A percentile compares a stretch with the other conserved stretches of the same genome.
These are phyloP conservation scores for Scleroderma citrinum DNA, from an alignment of 768 basidiomycete species.

Conservation along the genomic window DNA sequence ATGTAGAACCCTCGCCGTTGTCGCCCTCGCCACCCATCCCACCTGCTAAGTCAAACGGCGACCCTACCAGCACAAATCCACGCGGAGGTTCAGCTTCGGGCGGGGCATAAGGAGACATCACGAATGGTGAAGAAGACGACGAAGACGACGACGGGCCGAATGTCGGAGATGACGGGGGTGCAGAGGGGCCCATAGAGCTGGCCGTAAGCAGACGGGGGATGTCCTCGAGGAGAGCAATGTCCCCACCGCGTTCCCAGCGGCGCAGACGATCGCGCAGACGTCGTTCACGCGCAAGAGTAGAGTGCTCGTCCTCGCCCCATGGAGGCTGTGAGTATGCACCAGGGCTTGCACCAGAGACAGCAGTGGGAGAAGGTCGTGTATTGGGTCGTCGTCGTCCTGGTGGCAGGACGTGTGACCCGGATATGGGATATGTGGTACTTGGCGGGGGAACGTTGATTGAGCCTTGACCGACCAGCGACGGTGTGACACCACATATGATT, in stretches of 20 bases:
- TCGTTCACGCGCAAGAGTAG: constrained; percentile 63
- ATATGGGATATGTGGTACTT: constrained; percentile 8
- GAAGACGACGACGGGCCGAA: constrained; percentile 20
- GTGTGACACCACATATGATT: constrained; percentile 85
- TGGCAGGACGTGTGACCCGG: constrained; percentile 7
- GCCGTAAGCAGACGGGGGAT: constrained; percentile 46
- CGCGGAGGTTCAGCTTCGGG: constrained; percentile 21
- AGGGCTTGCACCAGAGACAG: constrained; percentile 26
- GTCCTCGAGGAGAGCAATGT: constrained; percentile 54
- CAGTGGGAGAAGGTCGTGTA: constrained; percentile 14
- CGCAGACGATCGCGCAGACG: constrained; percentile 65
- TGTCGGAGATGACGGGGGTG: constrained; percentile 11
- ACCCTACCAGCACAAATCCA: constrained; percentile 20
- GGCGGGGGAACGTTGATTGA: constrained; percentile 10
- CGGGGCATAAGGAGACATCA: constrained; percentile 33
- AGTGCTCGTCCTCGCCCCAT: constrained; percentile 62
- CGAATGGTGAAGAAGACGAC: constrained; percentile 46
- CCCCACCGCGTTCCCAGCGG: constrained; percentile 64
- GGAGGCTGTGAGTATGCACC: background rate
- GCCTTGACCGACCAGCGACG: constrained; percentile 55
- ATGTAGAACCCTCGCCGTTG: constrained; percentile 7
- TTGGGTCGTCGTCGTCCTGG: constrained; percentile 11
- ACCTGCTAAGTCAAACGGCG: constrained; percentile 12
- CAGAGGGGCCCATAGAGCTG: constrained; percentile 8
- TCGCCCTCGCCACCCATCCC: constrained; percentile 20